Conservation (phyloP, 1,284 basidiomycete genomes). For the Moesziomyces antarcticus region DNA sequence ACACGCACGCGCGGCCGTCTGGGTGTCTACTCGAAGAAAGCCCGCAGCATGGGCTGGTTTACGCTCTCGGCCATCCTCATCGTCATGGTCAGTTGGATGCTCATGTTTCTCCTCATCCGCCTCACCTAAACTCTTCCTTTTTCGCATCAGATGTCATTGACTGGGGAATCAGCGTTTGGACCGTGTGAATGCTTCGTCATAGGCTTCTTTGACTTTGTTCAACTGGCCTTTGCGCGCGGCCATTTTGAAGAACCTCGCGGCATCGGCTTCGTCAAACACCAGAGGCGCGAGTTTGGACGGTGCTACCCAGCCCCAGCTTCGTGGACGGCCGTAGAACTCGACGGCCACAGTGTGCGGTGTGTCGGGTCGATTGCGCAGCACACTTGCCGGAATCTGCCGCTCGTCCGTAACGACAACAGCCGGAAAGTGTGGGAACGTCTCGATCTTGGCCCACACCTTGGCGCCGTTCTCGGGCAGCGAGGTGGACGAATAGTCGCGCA, state of each 20-base stretch:
- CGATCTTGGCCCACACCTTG: conserved; percentile 46
- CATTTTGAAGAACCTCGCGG: conserved; percentile 24
- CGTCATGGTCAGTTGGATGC: conserved; percentile 63
- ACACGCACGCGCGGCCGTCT: conserved; percentile 64
- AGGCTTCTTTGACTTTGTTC: conserved; percentile 27
- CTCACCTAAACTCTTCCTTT: conserved; percentile 44
- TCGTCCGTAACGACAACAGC: conserved; percentile 16
- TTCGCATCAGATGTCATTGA: not conserved
- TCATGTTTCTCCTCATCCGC: conserved; percentile 65
- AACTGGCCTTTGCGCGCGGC: conserved; percentile 16
- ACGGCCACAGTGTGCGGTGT: conserved; percentile 14
- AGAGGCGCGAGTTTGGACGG: conserved; percentile 10
- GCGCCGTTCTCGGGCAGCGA: conserved; percentile 17
- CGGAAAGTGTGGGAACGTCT: conserved; percentile 31
- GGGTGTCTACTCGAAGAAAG: conserved; percentile 62
- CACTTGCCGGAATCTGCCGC: not conserved
- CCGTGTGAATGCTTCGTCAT: conserved; percentile 16
- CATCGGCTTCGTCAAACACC: conserved; percentile 11
- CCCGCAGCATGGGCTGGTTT: conserved; percentile 65
- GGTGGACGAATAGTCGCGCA: not conserved
- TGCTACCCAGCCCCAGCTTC: conserved; percentile 23
- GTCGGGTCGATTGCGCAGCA: conserved; percentile 1
- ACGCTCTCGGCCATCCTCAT: conserved; percentile 57
- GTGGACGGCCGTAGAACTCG: conserved; percentile 23
- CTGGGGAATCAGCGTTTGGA: not conserved